Percentiles rank a stretch among this genome's conserved stretches.
These are phyloP conservation scores for Crithidia sp. DNA, from an alignment of 208 protist species.

Conservation along the genomic window DNA sequence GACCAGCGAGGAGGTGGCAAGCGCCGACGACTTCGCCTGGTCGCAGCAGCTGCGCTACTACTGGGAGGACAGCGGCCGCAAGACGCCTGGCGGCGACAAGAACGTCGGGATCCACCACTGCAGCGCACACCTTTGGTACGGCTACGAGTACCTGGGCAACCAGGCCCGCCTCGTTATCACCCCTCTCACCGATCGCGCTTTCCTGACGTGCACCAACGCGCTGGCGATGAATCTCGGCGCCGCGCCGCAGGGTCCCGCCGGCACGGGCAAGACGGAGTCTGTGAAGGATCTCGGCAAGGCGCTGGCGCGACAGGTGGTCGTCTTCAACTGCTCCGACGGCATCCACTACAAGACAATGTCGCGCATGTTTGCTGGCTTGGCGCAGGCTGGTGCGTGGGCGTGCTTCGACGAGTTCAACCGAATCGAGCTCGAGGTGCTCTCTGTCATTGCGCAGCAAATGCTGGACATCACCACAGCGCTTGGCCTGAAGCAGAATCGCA, in stretches of 20 bases:
- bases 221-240: conserved; percentile 95
- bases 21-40: conserved; percentile 93
- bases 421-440: conserved; percentile 97
- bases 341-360: conserved; percentile 97
- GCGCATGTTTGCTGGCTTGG: conserved; percentile 96
- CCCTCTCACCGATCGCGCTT: conserved; percentile 96
- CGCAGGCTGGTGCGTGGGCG: conserved; percentile 95
- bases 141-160: conserved; percentile 97
- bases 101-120: conserved; percentile 91
- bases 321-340: conserved; percentile 98
- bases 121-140: conserved; percentile 92
- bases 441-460: conserved; percentile 96
- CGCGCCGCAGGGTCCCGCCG: conserved; percentile 94
- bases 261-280: conserved; percentile 98
- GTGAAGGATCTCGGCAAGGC: conserved; percentile 95
- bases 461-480: conserved; percentile 95
- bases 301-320: conserved; percentile 92
- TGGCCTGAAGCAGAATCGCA: conserved; percentile 70
- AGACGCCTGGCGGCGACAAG: conserved; percentile 49
- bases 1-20: conserved; percentile 47
- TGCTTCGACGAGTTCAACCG: conserved; percentile 99
- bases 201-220: conserved; percentile 94
- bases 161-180: conserved; percentile 96
- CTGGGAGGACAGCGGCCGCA: conserved; percentile 78
- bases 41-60: conserved; percentile 95